phyloP scores from a whole-genome alignment of 208 protist genomes.

The Leishmania mexicana region DNA sequence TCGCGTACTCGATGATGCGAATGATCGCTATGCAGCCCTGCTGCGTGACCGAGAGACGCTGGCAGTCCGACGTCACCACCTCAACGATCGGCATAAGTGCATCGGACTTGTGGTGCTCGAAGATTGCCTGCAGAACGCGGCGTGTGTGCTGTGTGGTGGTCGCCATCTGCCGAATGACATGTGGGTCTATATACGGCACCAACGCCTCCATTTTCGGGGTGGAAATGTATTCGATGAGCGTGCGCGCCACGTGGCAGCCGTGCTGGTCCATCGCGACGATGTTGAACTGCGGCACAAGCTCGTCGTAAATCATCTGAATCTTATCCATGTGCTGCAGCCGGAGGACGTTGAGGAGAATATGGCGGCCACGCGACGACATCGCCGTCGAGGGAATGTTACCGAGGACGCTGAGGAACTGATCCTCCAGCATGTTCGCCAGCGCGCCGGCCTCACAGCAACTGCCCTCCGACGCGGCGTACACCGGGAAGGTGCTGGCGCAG shows the following conservation, averaged over 20 bases:
- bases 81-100: constrained; percentile 60
- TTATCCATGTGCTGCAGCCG: constrained; percentile 65
- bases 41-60: constrained; percentile 57
- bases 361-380: constrained; percentile 55
- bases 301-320: constrained; percentile 53
- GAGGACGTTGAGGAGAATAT: constrained; percentile 59
- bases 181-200: constrained; percentile 42
- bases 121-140: constrained; percentile 72
- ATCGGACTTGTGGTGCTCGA: constrained; percentile 62
- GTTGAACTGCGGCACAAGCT: constrained; percentile 67
- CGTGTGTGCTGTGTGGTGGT: constrained; percentile 72
- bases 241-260: constrained; percentile 75
- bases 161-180: constrained; percentile 46
- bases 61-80: constrained; percentile 49
- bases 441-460: constrained; percentile 12
- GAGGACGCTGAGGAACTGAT: constrained; percentile 49
- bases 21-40: constrained; percentile 88
- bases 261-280: constrained; percentile 62
- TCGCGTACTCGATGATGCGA: constrained; percentile 65
- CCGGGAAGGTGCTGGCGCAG: background rate
- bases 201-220: constrained; percentile 51
- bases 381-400: constrained; percentile 53
- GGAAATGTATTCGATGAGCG: constrained; percentile 64
- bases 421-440: constrained; percentile 38
- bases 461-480: constrained; percentile 20